Evolutionary conservation across 192 early-diverging fungal genomes (phyloP), one percentile per base, ranked within the genome.

Genomic region (Chytriomyces sp.): DNA sequence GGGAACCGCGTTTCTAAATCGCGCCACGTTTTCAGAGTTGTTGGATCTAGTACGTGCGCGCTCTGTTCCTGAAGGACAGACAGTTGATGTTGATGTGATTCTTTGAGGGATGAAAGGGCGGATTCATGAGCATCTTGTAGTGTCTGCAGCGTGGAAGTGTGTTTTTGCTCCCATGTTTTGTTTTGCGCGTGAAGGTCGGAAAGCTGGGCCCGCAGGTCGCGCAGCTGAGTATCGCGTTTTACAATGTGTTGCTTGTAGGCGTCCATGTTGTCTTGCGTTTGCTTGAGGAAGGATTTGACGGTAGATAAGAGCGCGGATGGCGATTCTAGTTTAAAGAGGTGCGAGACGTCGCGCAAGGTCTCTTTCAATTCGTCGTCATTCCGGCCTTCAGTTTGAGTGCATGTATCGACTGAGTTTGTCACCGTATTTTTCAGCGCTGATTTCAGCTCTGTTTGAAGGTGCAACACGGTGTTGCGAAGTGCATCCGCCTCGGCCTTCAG

Each of bases 1-100:
- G 64, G 64, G 32, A 65, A 65, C 40, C 28, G 7, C 40, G 19
- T 25, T 33, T 65, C 64, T 17, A 65, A n/a, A 52, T 65, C 64
- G 8, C 31, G 38, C 39, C 41, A 52, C n/a, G 64, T 26, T 32
- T 40, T 26, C 22, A 65, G 31, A 22, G 2, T 30, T 8, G 14
- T 32, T 19, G 49, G 49, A 52, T 64, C 56, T 6, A 44, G 10
- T 10, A 40, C 19, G 28, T 10, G 19, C 30, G 39, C 64, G 7
- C 22, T 8, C 49, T 52, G 19, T 52, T 40, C 26, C 7, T 19
- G 19, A 26, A 65, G 64, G 2, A 32, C 28, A 17, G 64, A n/a
- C 7, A 65, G 19, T 52, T 65, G 64, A 33, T 65, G 64, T 5
- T 65, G 40, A 30, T 31, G 52, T 17, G 64, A 65, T 33, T 30